Evolutionary conservation across 2,329 filamentous ascomycete species (phyloP), one percentile per base, ranked within the genome.

Genomic region (Boeremia exigua): DNA sequence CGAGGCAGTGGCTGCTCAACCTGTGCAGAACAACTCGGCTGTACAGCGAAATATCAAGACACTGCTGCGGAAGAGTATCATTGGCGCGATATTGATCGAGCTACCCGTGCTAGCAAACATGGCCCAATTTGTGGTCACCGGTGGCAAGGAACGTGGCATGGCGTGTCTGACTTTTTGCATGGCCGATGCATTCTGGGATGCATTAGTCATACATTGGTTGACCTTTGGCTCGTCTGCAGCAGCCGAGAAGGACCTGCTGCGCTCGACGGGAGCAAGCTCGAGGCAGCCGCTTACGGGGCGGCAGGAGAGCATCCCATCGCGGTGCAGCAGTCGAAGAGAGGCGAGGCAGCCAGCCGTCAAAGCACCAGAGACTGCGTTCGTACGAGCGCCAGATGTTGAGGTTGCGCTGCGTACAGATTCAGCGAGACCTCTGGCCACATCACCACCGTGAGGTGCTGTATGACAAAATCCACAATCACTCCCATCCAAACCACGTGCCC

Each of bases 151-250:
- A 45, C 65, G 73, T 8, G 74, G 69, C 3, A 77, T 75, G 73
- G 54, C 77, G 10, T 78, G 76, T 46, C 68, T 75, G 27, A 68
- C 65, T 1, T 63, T 77, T 6, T 78, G 76, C 52, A 70, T 73
- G 6, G 48, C 70, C n/a, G 76, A 78, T 55, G 64, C 63, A 0
- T 62, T 59, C 14, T 67, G 63, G 60, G 63, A 63, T 28, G 51
- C 37, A 4, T 11, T 66, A 8, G 47, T 66, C 3, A 60, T 65
- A 2, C 59, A 66, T 36, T 69, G 65, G 65, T 47, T 69, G 4
- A 62, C 60, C 0, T 63, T 64, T 19, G 59, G 58, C 6, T 56
- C 58, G 1, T 60, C 63, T 2, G 48, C 56, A 1, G 46, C 34
- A 4, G 49, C 58, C 4, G 53, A 64, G 32, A 59, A 42, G 15